Evolutionary conservation across 148 eudicot genomes (phyloP), one percentile per base, ranked within the genome.

Genomic region (Cornus controversa): DNA sequence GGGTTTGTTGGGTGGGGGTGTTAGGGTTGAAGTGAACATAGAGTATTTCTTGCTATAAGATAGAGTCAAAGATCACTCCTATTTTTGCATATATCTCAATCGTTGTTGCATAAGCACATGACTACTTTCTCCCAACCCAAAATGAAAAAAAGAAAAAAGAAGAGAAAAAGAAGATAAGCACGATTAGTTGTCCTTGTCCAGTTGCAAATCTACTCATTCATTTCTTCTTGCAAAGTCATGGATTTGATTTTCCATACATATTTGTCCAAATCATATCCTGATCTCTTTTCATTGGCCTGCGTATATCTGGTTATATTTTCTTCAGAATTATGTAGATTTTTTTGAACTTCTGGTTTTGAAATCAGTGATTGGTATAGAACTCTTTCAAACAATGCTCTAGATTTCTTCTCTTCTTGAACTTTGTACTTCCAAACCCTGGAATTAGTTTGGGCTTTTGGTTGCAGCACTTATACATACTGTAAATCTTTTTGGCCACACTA

Each of bases 321-420:
- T 42, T 8, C 23, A 42, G 18, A n/a, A 5, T 18, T 24, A 16
- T 70, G 57, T 16, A 37, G 54, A 31, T 31, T 31, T 31, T 31
- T 31, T 31, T 31, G 34, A 31, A 5, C 34, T 9, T 23, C 13
- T 40, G 69, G 16, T 26, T 66, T 66, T 31, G 9, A 66, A 27
- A 26, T 27, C 11, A 42, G 20, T 69, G 15, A 20, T 28, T 13
- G 20, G 63, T 29, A 16, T 36, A 65, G 71, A n/a, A 71, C 54
- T 26, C 8, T 31, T 67, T 58, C 34, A 37, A 66, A 54, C 62
- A 18, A 15, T 77, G 76, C 67, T 50, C 37, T 82, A 10, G 20
- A 2, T 66, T 66, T 10, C 8, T 63, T 23, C n/a, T n/a, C 26
- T 63, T 63, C 66, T 25, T 23, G 82, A 29, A 62, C 28, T 0